Evolutionary conservation across 2,329 filamentous ascomycete species (phyloP), one percentile per base, ranked within the genome.

Genomic region (Colletotrichum simmondsii): DNA sequence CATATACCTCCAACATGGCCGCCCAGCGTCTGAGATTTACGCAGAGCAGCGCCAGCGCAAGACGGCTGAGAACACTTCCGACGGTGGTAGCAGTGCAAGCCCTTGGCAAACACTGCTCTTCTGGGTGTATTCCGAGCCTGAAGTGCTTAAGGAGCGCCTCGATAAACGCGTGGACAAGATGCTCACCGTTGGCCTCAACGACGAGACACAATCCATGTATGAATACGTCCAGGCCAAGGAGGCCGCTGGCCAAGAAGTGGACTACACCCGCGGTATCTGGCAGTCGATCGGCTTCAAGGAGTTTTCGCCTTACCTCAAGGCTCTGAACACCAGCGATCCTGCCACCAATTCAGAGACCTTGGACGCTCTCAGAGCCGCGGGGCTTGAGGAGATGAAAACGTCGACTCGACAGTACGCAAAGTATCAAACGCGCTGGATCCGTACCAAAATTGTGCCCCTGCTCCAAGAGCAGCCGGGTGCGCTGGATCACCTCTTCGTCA

Each of bases 271-370:
- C 65, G 97, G 97, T 0, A 97, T 99, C 56, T 99, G 96, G 95
- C 93, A 97, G 65, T 97, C 95, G 1, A 99, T 99, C 74, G 97
- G 97, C 1, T 98, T 95, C 83, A 98, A 97, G 80, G 95, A 99
- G 79, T 93, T 98, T 79, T 89, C 93, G 70, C 87, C 90, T 0
- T 98, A 95, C 78, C 84, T 95, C 28, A 77, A 83, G 2, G 88
- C 89, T 1, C 72, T 85, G 16, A 77, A 83, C 75, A 7, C 68
- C 68, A 11, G 60, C 4, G 49, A 57, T 12, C 16, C 46, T 70
- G 77, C 76, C 8, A 68, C 75, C 65, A 74, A 77, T 32, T 61
- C 75, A 53, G 65, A 78, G 72, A 85, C 89, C 4, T 82, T 93
- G 1, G 86, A 88, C 24, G 85, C 85, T 22, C 80, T 95, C 16